Conservation (phyloP, 805 yeast species). For the Kuraishia floccosa region DNA sequence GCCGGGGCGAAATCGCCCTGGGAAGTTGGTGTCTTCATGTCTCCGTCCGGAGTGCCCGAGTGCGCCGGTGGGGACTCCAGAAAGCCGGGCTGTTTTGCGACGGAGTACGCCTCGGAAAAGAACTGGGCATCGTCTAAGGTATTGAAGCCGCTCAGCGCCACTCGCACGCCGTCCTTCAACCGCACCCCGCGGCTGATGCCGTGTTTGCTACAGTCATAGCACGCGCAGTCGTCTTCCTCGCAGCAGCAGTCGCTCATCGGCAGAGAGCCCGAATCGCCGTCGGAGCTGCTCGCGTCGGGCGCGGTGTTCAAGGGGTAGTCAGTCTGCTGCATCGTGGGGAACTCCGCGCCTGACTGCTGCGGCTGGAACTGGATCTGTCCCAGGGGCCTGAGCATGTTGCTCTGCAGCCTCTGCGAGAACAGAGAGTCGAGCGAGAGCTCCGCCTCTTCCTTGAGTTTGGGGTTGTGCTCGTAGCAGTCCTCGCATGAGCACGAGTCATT, state of each 20-base stretch:
- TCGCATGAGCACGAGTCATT: slow-evolving; percentile 18
- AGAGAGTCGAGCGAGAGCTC: too few species aligned
- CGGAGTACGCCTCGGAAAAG: too few species aligned
- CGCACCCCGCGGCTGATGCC: slow-evolving; percentile 19
- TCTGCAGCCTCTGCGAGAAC: too few species aligned
- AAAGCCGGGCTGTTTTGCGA: neutral
- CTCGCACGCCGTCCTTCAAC: slow-evolving; percentile 14
- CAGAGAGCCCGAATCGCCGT: neutral
- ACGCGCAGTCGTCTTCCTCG: slow-evolving; percentile 18
- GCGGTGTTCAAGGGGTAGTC: neutral
- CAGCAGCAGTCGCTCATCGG: slow-evolving; percentile 16
- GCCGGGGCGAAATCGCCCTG: too few species aligned
- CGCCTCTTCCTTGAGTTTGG: too few species aligned
- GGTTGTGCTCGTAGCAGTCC: slow-evolving; percentile 18
- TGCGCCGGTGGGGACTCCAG: neutral
- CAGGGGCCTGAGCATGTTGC: too few species aligned
- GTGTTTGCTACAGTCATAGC: slow-evolving; percentile 21
- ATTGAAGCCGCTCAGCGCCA: too few species aligned
- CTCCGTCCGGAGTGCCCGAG: neutral
- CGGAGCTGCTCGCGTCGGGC: neutral
- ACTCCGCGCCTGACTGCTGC: too few species aligned
- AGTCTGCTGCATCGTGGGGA: neutral
- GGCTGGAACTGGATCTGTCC: neutral
- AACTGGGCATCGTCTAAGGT: too few species aligned
- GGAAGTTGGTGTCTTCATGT: neutral